Conservation (phyloP, 2,329 filamentous ascomycete genomes). For the Ascochyta lentis region DNA sequence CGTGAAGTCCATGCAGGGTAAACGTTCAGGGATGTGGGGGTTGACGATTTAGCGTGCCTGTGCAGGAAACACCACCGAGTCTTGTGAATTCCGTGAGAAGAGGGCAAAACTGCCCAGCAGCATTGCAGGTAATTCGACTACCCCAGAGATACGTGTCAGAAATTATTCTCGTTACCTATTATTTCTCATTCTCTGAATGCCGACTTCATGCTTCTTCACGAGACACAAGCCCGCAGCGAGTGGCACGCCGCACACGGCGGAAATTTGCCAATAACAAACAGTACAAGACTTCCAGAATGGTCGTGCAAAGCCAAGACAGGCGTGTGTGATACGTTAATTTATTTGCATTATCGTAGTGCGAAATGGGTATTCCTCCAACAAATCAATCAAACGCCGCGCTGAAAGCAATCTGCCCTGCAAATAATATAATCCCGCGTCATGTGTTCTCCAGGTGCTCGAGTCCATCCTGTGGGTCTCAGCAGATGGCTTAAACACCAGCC, state of each 20-base stretch:
- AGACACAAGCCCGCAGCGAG: too few relatives aligned
- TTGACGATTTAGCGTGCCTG: neutral
- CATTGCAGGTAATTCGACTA: neutral
- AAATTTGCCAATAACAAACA: too few relatives aligned
- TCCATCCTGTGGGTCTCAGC: too few relatives aligned
- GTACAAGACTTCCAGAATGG: too few relatives aligned
- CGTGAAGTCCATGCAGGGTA: constrained; percentile 8
- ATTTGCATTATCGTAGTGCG: neutral
- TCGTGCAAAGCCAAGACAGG: neutral
- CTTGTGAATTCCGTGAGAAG: neutral
- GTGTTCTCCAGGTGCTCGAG: too few relatives aligned
- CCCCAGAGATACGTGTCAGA: neutral
- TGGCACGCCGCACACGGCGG: too few relatives aligned
- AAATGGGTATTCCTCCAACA: neutral
- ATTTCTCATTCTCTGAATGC: too few relatives aligned
- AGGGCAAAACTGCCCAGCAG: neutral
- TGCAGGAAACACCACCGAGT: constrained; percentile 9
- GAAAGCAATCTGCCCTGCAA: constrained; percentile 1
- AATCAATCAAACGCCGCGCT: constrained; percentile 13
- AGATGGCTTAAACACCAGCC: constrained; percentile 45
- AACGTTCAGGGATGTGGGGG: constrained; percentile 5
- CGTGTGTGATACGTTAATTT: neutral
- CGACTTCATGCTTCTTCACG: too few relatives aligned
- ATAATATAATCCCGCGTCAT: neutral
- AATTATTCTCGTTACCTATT: too few relatives aligned